A percentile compares a stretch with the other conserved stretches of the same genome.
These are phyloP conservation scores for Pseudohalonectria lignicola DNA, from an alignment of 2,329 filamentous ascomycete species.

Conservation along the genomic window DNA sequence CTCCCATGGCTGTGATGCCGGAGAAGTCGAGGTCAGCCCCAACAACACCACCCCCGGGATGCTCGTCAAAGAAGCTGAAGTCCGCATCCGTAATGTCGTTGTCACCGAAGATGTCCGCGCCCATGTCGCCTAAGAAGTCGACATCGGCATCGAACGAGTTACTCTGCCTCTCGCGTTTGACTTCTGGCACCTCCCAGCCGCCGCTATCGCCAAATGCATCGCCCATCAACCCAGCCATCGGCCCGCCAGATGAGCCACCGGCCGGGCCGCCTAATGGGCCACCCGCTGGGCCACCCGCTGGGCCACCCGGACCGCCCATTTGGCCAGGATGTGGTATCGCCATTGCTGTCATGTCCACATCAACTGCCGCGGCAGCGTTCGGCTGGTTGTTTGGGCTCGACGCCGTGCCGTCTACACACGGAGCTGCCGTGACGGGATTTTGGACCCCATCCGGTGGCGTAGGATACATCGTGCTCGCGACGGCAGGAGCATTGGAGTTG, in stretches of 20 bases:
- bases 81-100: constrained; percentile 68
- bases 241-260: too few relatives aligned
- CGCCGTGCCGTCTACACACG: constrained; percentile 42
- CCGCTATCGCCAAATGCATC: constrained; percentile 22
- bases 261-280: too few relatives aligned
- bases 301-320: too few relatives aligned
- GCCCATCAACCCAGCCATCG: too few relatives aligned
- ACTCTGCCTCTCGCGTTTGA: too few relatives aligned
- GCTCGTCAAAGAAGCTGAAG: constrained; percentile 73
- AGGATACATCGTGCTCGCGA: constrained; percentile 51
- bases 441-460: constrained; percentile 60
- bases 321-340: constrained; percentile 14
- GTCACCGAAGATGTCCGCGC: constrained; percentile 61
- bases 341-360: constrained; percentile 21
- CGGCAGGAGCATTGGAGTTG: constrained; percentile 21
- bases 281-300: too few relatives aligned
- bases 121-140: constrained; percentile 57
- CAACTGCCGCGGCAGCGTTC: constrained; percentile 13
- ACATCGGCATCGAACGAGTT: too few relatives aligned
- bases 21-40: constrained; percentile 4
- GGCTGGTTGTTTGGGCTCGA: constrained; percentile 43
- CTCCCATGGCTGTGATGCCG: not conserved
- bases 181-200: constrained; percentile 29
- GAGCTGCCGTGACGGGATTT: constrained; percentile 37
- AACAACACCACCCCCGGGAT: constrained; percentile 28